Evolutionary conservation across 2,329 filamentous ascomycete genomes (phyloP).

Genomic region (Penicillium sp.): DNA sequence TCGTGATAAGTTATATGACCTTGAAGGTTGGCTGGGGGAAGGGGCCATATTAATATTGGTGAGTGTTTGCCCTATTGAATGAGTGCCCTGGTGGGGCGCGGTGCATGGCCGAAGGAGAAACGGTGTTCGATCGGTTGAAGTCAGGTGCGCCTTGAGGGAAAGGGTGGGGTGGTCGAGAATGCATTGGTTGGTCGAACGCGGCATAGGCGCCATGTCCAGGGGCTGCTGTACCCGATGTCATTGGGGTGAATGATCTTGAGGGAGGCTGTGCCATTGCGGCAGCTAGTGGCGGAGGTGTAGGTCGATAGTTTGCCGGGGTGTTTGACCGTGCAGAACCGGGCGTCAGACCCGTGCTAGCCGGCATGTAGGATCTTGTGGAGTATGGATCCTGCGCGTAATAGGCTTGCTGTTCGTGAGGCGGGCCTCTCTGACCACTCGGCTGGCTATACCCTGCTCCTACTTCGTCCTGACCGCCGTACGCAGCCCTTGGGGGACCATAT

Average conservation of each 20-base stretch:
- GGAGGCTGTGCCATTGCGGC: slow-evolving; percentile 4
- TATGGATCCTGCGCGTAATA: slow-evolving; percentile 7
- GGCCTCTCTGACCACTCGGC: not conserved
- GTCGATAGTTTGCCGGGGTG: slow-evolving; percentile 16
- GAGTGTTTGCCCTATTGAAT: slow-evolving; percentile 25
- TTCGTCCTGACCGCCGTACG: slow-evolving; percentile 2
- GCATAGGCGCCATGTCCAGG: slow-evolving; percentile 19
- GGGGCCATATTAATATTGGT: slow-evolving; percentile 16
- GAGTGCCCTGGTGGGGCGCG: slow-evolving; percentile 19
- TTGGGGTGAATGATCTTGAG: slow-evolving; percentile 16
- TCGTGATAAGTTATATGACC: slow-evolving; percentile 16
- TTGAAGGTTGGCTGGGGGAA: not conserved
- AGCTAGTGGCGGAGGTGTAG: slow-evolving; percentile 12
- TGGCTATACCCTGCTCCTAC: not conserved
- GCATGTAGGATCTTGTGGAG: slow-evolving; percentile 8
- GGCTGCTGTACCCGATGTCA: slow-evolving; percentile 8
- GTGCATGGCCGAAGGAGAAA: slow-evolving; percentile 24
- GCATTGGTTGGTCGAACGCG: slow-evolving; percentile 22
- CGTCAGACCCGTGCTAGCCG: slow-evolving; percentile 10
- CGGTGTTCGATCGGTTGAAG: slow-evolving; percentile 20
- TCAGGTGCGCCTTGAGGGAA: slow-evolving; percentile 14
- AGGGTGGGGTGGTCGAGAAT: slow-evolving; percentile 11
- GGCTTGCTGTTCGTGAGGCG: not conserved
- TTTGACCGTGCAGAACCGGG: slow-evolving; percentile 9
- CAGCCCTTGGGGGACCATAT: slow-evolving; percentile 2